Percentiles rank a stretch among this genome's conserved stretches.
Conservation (phyloP, 2,329 filamentous ascomycete species). For the Hirsutella minnesotensis region DNA sequence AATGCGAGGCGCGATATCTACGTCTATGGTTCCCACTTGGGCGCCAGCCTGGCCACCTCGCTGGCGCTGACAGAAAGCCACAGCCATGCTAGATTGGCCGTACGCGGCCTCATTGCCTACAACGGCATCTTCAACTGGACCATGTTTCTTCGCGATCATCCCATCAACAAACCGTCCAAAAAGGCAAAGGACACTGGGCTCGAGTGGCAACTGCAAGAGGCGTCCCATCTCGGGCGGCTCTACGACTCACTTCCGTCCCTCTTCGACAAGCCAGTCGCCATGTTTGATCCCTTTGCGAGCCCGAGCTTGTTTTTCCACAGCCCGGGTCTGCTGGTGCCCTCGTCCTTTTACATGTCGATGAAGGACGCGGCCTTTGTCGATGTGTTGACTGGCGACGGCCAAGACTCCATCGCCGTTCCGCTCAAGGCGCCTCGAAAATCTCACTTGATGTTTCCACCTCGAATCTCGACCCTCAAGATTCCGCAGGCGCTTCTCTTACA, state of each 20-base stretch:
- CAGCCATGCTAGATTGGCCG: conserved; percentile 26
- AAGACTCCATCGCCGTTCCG: conserved; percentile 1
- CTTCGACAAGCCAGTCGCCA: conserved; percentile 34
- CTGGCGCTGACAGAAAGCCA: conserved; percentile 45
- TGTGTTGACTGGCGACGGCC: conserved; percentile 10
- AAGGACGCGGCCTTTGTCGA: conserved; percentile 14
- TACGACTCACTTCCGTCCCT: conserved; percentile 24
- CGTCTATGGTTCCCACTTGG: conserved; percentile 46
- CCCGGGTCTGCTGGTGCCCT: conserved; percentile 33
- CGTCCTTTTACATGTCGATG: conserved; percentile 27
- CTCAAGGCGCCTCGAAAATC: conserved; percentile 25
- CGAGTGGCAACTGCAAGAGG: conserved; percentile 12
- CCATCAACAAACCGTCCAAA: conserved; percentile 22
- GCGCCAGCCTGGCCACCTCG: conserved; percentile 43
- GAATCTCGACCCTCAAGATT: conserved; percentile 32
- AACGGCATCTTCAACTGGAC: conserved; percentile 57
- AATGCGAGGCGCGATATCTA: conserved; percentile 23
- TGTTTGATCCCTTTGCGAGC: conserved; percentile 51
- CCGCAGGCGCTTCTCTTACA: conserved; percentile 38
- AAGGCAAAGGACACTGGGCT: conserved; percentile 7
- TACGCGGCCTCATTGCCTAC: conserved; percentile 42
- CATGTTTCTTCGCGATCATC: conserved; percentile 42
- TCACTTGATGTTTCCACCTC: conserved; percentile 35
- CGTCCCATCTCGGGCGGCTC: conserved; percentile 25
- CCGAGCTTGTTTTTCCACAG: conserved; percentile 47